phyloP scores from a whole-genome alignment of 495 filamentous ascomycete species.

The Viridothelium virens region DNA sequence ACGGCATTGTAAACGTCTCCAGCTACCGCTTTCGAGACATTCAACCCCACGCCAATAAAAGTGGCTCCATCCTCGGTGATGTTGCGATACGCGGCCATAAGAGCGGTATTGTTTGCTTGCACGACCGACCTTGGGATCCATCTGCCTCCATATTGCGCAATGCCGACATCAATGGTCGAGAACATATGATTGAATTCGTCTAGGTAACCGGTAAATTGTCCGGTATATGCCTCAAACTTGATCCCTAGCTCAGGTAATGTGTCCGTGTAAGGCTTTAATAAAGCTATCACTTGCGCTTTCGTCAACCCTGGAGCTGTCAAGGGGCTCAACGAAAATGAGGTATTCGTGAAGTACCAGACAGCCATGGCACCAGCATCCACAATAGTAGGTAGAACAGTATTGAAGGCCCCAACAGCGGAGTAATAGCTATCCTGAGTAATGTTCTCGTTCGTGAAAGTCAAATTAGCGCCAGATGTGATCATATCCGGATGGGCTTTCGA shows the following conservation, averaged over 20 bases:
- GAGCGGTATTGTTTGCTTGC: conserved; percentile 41
- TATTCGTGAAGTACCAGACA: conserved; percentile 44
- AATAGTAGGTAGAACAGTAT: conserved; percentile 37
- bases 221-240: conserved; percentile 16
- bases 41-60: conserved; percentile 42
- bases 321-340: conserved; percentile 42
- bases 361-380: conserved; percentile 49
- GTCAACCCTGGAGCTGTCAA: conserved; percentile 35
- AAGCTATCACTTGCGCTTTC: conserved; percentile 28
- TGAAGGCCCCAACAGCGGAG: conserved; percentile 36
- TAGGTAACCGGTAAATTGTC: conserved; percentile 26
- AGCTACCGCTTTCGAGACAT: conserved; percentile 35
- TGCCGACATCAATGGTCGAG: conserved; percentile 40
- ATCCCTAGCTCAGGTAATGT: conserved; percentile 19
- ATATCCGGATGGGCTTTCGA: conserved; percentile 20
- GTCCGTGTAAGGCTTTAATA: conserved; percentile 33
- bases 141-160: conserved; percentile 51
- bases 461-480: conserved; percentile 16
- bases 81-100: conserved; percentile 36
- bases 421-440: conserved; percentile 40
- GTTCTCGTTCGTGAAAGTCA: conserved; percentile 18
- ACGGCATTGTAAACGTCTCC: conserved; percentile 50
- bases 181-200: conserved; percentile 31
- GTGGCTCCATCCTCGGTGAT: conserved; percentile 40
- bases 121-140: conserved; percentile 49